Base-by-base conservation (phyloP, 768 basidiomycete genomes). In the Pulveroboletus sp. region DNA sequence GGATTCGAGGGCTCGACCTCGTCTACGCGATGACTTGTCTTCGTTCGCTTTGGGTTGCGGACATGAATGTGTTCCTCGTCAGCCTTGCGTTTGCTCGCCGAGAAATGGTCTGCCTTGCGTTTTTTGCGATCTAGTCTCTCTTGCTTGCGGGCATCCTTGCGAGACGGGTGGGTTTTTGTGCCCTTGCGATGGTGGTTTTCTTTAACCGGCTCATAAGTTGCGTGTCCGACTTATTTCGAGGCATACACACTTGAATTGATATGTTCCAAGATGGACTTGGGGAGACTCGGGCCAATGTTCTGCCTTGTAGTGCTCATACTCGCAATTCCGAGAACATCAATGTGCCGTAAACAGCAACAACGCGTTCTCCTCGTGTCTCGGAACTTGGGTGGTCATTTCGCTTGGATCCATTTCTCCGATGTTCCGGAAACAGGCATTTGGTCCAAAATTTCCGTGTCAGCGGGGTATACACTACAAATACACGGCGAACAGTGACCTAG, bases 81-180 rank as follows among this genome's bases (percentile, higher is more conserved):
- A 4, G 73, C 71, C 17, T 61, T 67, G 33, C 62, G 65, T 43
- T 81, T 76, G 46, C 32, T 43, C 9, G 64, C 62, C 5, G 77
- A 72, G 64, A 85, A 85, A 59, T 77, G 79, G 33, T 75, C 70
- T 0, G 84, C 82, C 58, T 80, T 88, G 38, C 79, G 76, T 58
- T 79, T 75, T 63, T 87, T 91, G 43, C 73, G 73, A 38, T 71
- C 72, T 1, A 70, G 50, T n/a, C 87, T 75, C 24, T 77, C 78
- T 56, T 82, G 76, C 61, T 84, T 90, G 36, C 87, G 71, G 13
- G 75, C 62, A 40, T 85, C 85, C 63, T 82, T 88, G 47, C 86
- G 75, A 40, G 76, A 75, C 21, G 58, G 38, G 34, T 66, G 59
- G 7, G n/a, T 13, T 39, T 43, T 27, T 27, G 9, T 9, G 25